phyloP scores from a whole-genome alignment of 225 moss, liverwort and hornwort species.

The Anthoceros angustus region DNA sequence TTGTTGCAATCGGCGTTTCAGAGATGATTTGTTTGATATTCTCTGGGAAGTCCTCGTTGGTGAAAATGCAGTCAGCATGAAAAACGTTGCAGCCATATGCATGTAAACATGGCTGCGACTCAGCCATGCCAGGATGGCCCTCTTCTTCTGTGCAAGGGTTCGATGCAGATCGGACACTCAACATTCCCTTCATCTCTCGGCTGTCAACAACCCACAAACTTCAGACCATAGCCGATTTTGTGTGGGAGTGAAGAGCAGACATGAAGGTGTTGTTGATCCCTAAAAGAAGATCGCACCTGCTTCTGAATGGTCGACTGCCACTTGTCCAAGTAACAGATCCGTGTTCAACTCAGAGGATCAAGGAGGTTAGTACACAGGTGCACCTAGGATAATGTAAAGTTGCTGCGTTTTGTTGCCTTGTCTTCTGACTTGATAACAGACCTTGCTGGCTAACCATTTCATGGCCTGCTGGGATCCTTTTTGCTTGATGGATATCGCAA shows the following conservation, averaged over 20 bases:
- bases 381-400: not conserved
- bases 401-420: not conserved
- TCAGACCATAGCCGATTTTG: not conserved
- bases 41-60: slow-evolving; percentile 24
- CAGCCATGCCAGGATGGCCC: slow-evolving; percentile 15
- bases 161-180: slow-evolving; percentile 35
- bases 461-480: not conserved
- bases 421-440: not conserved
- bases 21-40: no score
- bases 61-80: slow-evolving; percentile 21
- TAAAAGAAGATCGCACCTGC: slow-evolving; percentile 21
- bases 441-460: slow-evolving; percentile 34
- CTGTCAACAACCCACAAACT: slow-evolving; percentile 5
- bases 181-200: slow-evolving; percentile 21
- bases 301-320: slow-evolving; percentile 16
- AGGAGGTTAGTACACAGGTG: no score
- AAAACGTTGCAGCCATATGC: slow-evolving; percentile 32
- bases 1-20: no score
- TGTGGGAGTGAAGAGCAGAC: not conserved
- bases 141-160: slow-evolving; percentile 14
- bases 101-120: slow-evolving; percentile 38
- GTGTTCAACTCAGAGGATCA: no score
- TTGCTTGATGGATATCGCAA: slow-evolving; percentile 14
- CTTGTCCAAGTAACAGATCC: slow-evolving; percentile 17
- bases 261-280: slow-evolving; percentile 23